Base-by-base conservation (phyloP, 2,329 filamentous ascomycete genomes). In the Alternaria angustiovoidea region DNA sequence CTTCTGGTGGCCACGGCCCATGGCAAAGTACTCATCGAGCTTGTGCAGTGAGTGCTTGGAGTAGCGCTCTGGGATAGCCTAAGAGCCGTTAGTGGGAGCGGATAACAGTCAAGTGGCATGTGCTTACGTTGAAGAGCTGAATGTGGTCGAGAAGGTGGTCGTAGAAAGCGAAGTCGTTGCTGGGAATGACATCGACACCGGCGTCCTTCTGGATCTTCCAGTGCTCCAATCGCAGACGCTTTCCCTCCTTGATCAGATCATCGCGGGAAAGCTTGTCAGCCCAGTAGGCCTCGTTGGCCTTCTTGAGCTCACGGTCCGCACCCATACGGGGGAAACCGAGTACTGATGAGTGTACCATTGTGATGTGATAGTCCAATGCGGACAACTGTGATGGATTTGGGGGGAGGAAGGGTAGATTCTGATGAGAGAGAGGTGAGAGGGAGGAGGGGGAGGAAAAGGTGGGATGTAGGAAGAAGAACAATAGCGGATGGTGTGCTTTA, bases 161-260 rank as follows among this genome's bases (percentile, higher is more conserved):
- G 84, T 99, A 99, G 85, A 93, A 93, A 73, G 95, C 93, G 80
- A 99, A 99, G 89, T 99, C 95, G 82, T 99, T 99, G 91, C 92
- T 96, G 81, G 95, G 95, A 80, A 99, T 97, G 84, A 95, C 86
- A 79, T 97, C 92, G 82, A 98, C 94, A 79, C 95, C 95, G 71
- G 95, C 95, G 83, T 96, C 89, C 88, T 99, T 94, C 87, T 99
- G 95, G 84, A 99, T 96, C 86, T 97, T 93, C 95, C 95, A 99
- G 89, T 99, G 95, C 78, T 91, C 93, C 71, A 94, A 87, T 86
- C 95, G 92, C 63, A 99, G 92, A 81, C 93, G 89, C 92, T 98
- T 98, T 81, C 91, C 95, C 89, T 98, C 95, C 64, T 89, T 87
- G 72, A 98, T 87, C 73, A 99, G 92, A 66, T 96, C 93, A 66